Base-by-base conservation (phyloP, 129 eudicot species). In the Gnaphalium uliginosum region DNA sequence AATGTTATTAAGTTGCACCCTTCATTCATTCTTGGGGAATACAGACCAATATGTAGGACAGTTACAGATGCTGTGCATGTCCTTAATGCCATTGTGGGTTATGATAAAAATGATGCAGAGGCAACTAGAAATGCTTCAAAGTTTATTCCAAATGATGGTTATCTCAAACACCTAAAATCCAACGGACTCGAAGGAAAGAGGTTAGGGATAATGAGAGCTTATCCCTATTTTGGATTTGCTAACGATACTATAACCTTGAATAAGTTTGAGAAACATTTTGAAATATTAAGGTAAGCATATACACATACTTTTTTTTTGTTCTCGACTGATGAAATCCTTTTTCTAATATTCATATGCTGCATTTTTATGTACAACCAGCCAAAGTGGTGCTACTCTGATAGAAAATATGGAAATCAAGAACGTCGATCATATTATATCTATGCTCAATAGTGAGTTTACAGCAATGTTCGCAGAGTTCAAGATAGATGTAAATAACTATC, bases 31-130 rank as follows among this genome's bases (percentile, higher is more conserved):
- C 14, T 24, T 48, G 37, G 65, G 27, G 24, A 26, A 56, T 33
- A 29, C 76, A 89, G 96, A 81, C 96, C 96, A 1, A 86, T 86
- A 30, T 80, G 89, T 74, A 86, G 96, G 82, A 89, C 87, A 21
- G 85, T 86, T 8, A 60, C 82, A 2, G 93, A 90, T 84, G 93
- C 86, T 18, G 91, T 82, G 48, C 68, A 79, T 70, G 91, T 87
- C 24, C 93, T 90, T 54, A 90, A 90, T 69, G 76, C 76, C 21
- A 86, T 87, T 32, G 90, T 77, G 27, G 96, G 91, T n/a, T 85
- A 79, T 80, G 96, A 90, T 76, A 81, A 74, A 24, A 56, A 83
- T 59, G 96, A 89, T 53, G 88, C 68, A 64, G 56, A 25, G 25
- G 89, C 91, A 71, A 90, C 93, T 19, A 70, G 62, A 63, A 82